Percentiles rank a stretch among this genome's conserved stretches.
Conservation (phyloP, 768 basidiomycete species). For the Lentinula boryana region DNA sequence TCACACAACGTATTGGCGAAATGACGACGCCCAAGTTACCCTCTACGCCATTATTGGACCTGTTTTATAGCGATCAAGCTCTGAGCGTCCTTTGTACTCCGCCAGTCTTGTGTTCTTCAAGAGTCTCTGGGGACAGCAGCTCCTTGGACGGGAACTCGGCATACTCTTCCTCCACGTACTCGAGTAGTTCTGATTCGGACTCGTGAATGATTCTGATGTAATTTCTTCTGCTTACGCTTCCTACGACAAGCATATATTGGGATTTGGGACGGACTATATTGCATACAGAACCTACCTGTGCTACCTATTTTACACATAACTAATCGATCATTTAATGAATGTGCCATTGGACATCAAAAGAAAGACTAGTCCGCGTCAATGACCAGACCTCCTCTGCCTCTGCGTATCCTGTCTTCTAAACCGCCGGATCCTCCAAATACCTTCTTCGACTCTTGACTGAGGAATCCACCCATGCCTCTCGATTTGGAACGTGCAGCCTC, state of each 20-base stretch:
- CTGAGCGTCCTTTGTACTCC: background rate
- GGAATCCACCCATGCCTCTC: conserved; percentile 75
- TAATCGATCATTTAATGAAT: too few relatives aligned
- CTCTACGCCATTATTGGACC: background rate
- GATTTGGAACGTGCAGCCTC: conserved; percentile 61
- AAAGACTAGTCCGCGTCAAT: conserved; percentile 48
- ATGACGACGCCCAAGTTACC: background rate
- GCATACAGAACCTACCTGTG: background rate
- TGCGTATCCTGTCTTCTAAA: conserved; percentile 70
- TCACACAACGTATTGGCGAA: background rate
- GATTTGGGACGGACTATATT: background rate
- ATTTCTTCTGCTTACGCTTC: background rate
- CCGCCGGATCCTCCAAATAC: conserved; percentile 77
- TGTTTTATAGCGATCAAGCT: background rate
- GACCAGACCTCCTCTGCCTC: conserved; percentile 69
- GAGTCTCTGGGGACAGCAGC: background rate
- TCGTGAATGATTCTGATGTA: background rate
- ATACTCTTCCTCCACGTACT: conserved; percentile 5
- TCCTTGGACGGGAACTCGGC: conserved; percentile 3
- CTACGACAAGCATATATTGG: background rate
- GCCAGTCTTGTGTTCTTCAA: conserved; percentile 3
- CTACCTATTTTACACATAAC: background rate
- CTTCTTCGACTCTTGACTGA: conserved; percentile 78
- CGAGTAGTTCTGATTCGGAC: conserved; percentile 2
- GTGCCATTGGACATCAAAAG: background rate